Evolutionary conservation across 2,329 filamentous ascomycete species (phyloP).

Genomic region (Beauveria asiatica): DNA sequence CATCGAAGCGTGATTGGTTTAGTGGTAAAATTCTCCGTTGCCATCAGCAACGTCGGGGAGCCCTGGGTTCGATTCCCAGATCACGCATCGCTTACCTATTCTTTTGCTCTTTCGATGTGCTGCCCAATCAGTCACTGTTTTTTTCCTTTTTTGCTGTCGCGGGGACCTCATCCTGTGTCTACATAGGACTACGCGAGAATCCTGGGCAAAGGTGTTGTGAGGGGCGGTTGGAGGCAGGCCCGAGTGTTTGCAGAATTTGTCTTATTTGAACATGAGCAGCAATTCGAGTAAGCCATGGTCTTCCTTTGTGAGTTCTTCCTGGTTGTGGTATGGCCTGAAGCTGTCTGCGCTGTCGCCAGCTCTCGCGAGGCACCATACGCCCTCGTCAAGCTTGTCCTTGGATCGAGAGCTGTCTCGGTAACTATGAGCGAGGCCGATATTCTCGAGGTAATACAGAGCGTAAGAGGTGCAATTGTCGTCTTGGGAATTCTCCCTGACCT

Average conservation of each 20-base stretch:
- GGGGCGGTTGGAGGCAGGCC: not conserved
- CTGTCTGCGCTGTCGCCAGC: slow-evolving; percentile 13
- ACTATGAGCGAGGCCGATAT: slow-evolving; percentile 14
- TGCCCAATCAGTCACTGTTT: not conserved
- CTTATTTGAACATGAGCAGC: not conserved
- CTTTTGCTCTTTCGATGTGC: not conserved
- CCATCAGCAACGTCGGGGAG: slow-evolving; percentile 16
- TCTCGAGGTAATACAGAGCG: slow-evolving; percentile 14
- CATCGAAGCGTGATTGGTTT: slow-evolving; percentile 16
- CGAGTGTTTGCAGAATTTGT: not conserved
- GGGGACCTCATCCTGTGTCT: not conserved
- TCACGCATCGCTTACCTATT: slow-evolving; percentile 12
- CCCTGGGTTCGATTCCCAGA: slow-evolving; percentile 17
- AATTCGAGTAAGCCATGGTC: slow-evolving; percentile 7
- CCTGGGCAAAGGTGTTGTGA: too few relatives aligned
- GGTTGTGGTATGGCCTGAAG: slow-evolving; percentile 13
- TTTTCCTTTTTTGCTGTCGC: not conserved
- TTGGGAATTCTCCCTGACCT: not conserved
- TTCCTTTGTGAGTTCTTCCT: slow-evolving; percentile 11
- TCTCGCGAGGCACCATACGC: slow-evolving; percentile 15
- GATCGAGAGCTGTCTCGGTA: not conserved
- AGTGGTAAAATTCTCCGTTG: slow-evolving; percentile 17
- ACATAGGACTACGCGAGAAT: too few relatives aligned
- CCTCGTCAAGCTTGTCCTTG: slow-evolving; percentile 11
- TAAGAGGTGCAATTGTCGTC: slow-evolving; percentile 12